phyloP scores from a whole-genome alignment of 2,329 filamentous ascomycete species.

The Xylaria hypoxylon region DNA sequence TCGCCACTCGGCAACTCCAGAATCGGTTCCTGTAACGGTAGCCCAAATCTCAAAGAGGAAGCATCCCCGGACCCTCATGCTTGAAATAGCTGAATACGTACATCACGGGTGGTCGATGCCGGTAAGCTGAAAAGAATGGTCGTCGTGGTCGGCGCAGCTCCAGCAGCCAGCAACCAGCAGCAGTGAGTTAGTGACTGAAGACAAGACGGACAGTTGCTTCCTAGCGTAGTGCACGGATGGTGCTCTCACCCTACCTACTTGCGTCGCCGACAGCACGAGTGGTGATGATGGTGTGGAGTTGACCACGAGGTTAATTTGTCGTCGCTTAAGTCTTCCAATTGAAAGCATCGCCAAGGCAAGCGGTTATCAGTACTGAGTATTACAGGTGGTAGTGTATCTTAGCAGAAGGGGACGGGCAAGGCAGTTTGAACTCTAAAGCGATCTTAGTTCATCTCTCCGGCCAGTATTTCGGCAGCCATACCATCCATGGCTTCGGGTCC shows the following conservation, averaged over 20 bases:
- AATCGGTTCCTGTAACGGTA: constrained; percentile 21
- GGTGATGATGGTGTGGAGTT: constrained; percentile 35
- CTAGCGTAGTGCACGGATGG: background rate
- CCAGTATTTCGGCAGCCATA: constrained; percentile 27
- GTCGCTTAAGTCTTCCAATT: constrained; percentile 34
- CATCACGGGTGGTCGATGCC: background rate
- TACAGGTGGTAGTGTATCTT: background rate
- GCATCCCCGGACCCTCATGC: constrained; percentile 28
- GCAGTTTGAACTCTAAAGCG: constrained; percentile 12
- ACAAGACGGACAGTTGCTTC: constrained; percentile 7
- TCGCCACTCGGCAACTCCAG: constrained; percentile 35
- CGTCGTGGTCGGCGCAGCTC: constrained; percentile 23
- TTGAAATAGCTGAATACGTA: constrained; percentile 30
- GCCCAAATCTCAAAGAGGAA: constrained; percentile 32
- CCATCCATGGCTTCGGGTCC: constrained; percentile 10
- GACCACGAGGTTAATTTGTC: constrained; percentile 32
- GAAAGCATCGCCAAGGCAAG: constrained; percentile 19
- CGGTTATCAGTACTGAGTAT: background rate
- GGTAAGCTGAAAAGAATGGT: constrained; percentile 20
- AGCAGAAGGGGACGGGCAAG: background rate
- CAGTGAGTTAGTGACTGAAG: constrained; percentile 1
- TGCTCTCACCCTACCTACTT: constrained; percentile 9
- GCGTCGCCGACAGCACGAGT: constrained; percentile 21
- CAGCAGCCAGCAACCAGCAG: constrained; percentile 9
- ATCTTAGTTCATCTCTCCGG: constrained; percentile 23